Evolutionary conservation across 179 eudicot species (phyloP).

Genomic region (Sideroxylon spinosum): DNA sequence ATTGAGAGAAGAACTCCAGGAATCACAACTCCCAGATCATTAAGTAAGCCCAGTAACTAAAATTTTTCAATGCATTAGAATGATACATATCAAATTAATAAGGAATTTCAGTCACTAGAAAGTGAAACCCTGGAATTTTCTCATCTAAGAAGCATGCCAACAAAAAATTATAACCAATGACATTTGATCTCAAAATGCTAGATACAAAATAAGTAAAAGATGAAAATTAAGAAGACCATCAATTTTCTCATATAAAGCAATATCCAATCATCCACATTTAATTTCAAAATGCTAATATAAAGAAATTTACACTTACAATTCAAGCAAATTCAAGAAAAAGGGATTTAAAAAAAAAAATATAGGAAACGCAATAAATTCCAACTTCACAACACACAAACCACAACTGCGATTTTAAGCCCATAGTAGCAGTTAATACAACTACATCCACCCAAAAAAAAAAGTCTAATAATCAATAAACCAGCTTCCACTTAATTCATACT

Average conservation of each 20-base stretch:
- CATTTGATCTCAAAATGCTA: not conserved
- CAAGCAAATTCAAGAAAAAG: not conserved
- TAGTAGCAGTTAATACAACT: not conserved
- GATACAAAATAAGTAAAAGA: not conserved
- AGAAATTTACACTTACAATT: not conserved
- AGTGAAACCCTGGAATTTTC: not conserved
- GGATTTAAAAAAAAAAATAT: not conserved
- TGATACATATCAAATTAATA: not conserved
- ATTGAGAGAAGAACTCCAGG: not conserved
- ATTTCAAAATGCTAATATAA: too few species aligned
- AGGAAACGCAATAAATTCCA: not conserved
- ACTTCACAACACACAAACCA: not conserved
- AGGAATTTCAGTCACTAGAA: not conserved
- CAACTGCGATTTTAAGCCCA: not conserved
- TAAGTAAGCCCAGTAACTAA: not conserved
- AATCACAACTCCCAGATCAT: not conserved
- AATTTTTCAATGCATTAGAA: not conserved
- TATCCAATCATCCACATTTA: constrained; percentile 1
- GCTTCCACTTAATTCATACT: not conserved
- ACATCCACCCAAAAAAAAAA: not conserved
- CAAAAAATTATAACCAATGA: not conserved
- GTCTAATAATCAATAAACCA: not conserved
- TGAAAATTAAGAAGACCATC: not conserved
- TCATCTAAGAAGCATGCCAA: not conserved
- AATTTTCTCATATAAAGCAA: not conserved